phyloP scores from a whole-genome alignment of 306 rosid species.

The Aeschynomene evenia region DNA sequence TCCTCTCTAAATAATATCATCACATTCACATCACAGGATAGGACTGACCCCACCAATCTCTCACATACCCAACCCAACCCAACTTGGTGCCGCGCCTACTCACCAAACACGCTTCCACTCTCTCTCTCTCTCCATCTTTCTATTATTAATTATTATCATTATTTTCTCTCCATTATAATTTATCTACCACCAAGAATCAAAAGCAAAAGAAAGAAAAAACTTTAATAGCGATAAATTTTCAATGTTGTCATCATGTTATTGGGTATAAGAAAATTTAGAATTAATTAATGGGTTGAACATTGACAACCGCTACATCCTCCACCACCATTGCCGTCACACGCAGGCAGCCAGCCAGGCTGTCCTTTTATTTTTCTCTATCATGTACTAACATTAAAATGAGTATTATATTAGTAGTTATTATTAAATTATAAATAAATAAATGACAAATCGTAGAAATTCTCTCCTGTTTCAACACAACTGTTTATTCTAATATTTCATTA shows the following conservation, averaged over 20 bases:
- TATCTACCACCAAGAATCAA: not conserved
- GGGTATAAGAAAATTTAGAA: slow-evolving; percentile 3
- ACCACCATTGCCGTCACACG: slow-evolving; percentile 27
- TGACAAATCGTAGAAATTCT: not conserved
- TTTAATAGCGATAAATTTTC: not conserved
- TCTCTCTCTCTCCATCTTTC: not conserved
- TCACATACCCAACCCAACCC: slow-evolving; percentile 2
- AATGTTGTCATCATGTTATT: not conserved
- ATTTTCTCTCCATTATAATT: not conserved
- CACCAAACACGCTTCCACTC: slow-evolving; percentile 18
- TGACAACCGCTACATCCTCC: slow-evolving; percentile 17
- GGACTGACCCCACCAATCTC: slow-evolving; percentile 18
- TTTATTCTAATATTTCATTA: slow-evolving; percentile 4
- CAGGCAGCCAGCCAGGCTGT: slow-evolving; percentile 28
- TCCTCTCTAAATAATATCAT: too few relatives aligned
- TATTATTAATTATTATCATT: too few relatives aligned
- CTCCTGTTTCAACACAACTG: slow-evolving; percentile 5
- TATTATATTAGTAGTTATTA: not conserved
- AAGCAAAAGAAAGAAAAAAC: not conserved
- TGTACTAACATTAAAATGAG: not conserved
- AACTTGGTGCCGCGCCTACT: slow-evolving; percentile 20
- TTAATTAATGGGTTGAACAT: not conserved
- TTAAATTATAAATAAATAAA: not conserved
- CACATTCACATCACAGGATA: not conserved
- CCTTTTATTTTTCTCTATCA: not conserved